Evolutionary conservation across 2,329 filamentous ascomycete species (phyloP), one percentile per base, ranked within the genome.

Genomic region (Penicillium rolfsii): DNA sequence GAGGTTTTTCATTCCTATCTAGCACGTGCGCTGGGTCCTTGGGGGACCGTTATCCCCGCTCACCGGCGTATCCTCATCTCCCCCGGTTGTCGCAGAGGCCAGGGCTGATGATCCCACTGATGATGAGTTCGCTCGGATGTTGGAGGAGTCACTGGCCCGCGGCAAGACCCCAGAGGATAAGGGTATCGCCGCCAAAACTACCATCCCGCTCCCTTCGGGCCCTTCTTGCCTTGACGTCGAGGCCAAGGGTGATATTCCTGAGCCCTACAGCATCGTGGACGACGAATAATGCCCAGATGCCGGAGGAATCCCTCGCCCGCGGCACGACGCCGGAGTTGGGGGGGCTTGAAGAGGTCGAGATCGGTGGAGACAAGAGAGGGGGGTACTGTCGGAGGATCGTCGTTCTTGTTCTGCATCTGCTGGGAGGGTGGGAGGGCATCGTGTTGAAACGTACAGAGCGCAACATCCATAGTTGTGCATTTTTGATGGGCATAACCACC

Each of bases 1-100:
- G 35, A 24, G 30, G 5, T 33, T 11, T 36, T 33, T 40, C 30
- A 22, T 24, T 14, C 11, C 35, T 30, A 14, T 43, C 38, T 54
- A 54, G 52, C 52, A 54, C 26, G 24, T 43, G 24, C 52, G 52
- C 16, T 43, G 52, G 36, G 52, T 38, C 8, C 19, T 54, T 14
- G 52, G 52, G n/a, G 52, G 38, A 2, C 38, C 38, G 35, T 16
- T 53, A 16, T 30, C 38, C 35, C 50, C 50, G 11, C 22, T 40
- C 36, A 24, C 22, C 35, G 35, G 50, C 19, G 14, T 14, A 3
- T 22, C 35, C 24, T 26, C 50, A 16, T 40, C 50, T 52, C 40
- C 50, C 35, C n/a, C n/a, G 14, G 28, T 36, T 22, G 52, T 43
- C 52, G 9, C 38, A 24, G 43, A 54, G 4, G 52, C 14, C 16